Evolutionary conservation across 352 stramenopile species (phyloP).

Genomic region (Phytopythium kandeliae): DNA sequence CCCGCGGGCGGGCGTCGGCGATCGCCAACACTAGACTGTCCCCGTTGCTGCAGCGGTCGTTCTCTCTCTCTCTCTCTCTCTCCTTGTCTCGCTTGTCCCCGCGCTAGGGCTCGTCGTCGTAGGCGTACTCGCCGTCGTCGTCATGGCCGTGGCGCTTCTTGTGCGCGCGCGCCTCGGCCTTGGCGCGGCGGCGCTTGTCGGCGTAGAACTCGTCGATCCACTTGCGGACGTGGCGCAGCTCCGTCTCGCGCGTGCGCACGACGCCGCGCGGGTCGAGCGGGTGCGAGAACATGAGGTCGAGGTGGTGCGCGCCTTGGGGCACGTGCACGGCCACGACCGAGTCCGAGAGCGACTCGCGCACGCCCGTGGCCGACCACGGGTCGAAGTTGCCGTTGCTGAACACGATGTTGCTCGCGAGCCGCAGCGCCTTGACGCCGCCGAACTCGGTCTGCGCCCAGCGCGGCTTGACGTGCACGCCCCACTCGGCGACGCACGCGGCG

Average conservation of each 20-base stretch:
- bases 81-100: too few relatives aligned
- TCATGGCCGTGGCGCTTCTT: slow-evolving; percentile 1
- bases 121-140: background rate
- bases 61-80: background rate
- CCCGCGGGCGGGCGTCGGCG: background rate
- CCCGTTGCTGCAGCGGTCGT: background rate
- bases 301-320: slow-evolving; percentile 40
- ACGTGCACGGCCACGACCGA: slow-evolving; percentile 36
- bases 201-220: slow-evolving; percentile 51
- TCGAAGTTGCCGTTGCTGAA: slow-evolving; percentile 67
- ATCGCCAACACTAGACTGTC: background rate
- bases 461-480: slow-evolving; percentile 40
- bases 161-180: background rate
- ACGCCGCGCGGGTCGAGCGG: slow-evolving; percentile 36
- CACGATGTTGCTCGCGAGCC: slow-evolving; percentile 49
- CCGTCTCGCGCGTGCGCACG: slow-evolving; percentile 22
- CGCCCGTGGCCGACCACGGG: slow-evolving; percentile 47
- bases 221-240: slow-evolving; percentile 37
- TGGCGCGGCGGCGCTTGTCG: slow-evolving; percentile 15
- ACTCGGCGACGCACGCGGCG: slow-evolving; percentile 25
- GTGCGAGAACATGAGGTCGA: slow-evolving; percentile 55
- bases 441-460: slow-evolving; percentile 38
- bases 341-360: slow-evolving; percentile 28
- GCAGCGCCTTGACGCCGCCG: slow-evolving; percentile 41
- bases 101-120: background rate